Conservation (phyloP, 306 rosid genomes). For the apple (Malus domestica) region DNA sequence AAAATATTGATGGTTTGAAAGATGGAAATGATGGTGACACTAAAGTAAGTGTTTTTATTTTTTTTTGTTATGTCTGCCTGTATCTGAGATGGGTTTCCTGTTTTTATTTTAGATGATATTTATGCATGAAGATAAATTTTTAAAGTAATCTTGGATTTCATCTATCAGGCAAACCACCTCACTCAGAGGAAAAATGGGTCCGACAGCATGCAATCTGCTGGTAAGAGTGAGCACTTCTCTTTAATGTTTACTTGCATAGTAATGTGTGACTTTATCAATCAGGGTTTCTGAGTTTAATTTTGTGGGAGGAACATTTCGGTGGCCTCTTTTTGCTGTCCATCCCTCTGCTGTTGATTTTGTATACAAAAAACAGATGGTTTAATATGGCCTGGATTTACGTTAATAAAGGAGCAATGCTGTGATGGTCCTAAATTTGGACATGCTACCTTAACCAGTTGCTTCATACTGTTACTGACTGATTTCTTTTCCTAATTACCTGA, state of each 20-base stretch:
- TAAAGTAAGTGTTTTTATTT: background rate
- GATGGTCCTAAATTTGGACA: background rate
- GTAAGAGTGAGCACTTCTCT: slow-evolving; percentile 1
- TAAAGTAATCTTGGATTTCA: background rate
- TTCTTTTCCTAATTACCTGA: slow-evolving; percentile 1
- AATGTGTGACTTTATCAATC: background rate
- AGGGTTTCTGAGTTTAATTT: background rate
- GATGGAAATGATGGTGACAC: slow-evolving; percentile 12
- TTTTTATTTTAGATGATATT: background rate
- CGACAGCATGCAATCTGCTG: slow-evolving; percentile 15
- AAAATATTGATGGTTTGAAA: background rate
- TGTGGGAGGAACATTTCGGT: background rate
- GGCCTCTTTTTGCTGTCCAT: background rate
- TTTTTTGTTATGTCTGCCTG: background rate
- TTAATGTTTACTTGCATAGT: background rate
- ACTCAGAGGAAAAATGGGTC: background rate
- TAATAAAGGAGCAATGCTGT: background rate
- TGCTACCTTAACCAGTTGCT: background rate
- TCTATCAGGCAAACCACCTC: slow-evolving; percentile 13
- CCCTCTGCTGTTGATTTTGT: background rate
- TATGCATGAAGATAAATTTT: background rate
- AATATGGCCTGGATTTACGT: background rate
- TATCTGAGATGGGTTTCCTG: background rate
- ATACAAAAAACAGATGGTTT: background rate
- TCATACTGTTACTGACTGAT: background rate